Conservation (phyloP, 148 eudicot genomes). For the Rhododendron ferrugineum region DNA sequence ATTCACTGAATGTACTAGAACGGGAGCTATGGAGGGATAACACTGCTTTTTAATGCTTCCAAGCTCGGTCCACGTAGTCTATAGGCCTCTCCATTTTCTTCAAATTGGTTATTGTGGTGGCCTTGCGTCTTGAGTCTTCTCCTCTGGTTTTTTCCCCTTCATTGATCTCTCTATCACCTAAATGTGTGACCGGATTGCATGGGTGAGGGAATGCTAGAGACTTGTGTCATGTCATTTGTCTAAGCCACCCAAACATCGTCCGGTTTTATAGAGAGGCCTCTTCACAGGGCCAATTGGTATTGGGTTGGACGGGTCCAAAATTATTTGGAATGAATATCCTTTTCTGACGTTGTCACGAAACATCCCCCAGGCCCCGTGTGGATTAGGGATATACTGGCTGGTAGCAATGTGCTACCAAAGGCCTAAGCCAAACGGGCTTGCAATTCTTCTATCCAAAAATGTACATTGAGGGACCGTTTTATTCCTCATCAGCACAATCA, state of each 20-base stretch:
- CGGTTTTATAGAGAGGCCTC: neutral
- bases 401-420: neutral
- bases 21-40: neutral
- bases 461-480: neutral
- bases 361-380: neutral
- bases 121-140: neutral
- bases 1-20: neutral
- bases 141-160: neutral
- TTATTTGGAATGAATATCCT: neutral
- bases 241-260: neutral
- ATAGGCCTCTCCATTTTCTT: neutral
- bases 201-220: neutral
- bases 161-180: neutral
- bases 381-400: neutral
- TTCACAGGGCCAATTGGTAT: neutral
- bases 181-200: neutral
- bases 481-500: neutral
- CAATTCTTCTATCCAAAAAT: neutral
- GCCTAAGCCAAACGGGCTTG: neutral
- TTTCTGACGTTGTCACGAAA: neutral
- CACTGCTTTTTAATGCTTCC: neutral
- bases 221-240: neutral
- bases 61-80: neutral
- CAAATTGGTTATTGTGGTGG: neutral
- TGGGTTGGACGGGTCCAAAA: neutral